These are phyloP conservation scores for Phyllosticta capitalensis DNA, from an alignment of 2,329 filamentous ascomycete species.

Conservation along the genomic window DNA sequence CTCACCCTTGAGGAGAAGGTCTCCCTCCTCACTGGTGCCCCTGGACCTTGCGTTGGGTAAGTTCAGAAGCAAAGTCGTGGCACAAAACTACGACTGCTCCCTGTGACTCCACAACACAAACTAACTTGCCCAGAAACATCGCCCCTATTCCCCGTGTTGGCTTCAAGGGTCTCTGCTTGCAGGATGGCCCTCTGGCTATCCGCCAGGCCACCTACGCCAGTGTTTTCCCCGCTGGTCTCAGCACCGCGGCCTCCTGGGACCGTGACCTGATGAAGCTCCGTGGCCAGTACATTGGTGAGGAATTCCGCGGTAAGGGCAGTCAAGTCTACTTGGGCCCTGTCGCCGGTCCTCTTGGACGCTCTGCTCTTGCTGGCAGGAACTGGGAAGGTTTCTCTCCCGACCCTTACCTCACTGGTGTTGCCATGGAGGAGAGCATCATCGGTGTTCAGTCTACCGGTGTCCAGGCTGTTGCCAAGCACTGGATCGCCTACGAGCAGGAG, in stretches of 20 bases:
- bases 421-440: conserved; percentile 34
- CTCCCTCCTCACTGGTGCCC: conserved; percentile 27
- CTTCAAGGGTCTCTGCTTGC: conserved; percentile 32
- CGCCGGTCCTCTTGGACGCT: conserved; percentile 34
- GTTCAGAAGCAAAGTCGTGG: background rate
- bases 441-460: conserved; percentile 38
- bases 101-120: background rate
- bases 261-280: conserved; percentile 24
- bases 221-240: conserved; percentile 29
- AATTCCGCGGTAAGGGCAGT: conserved; percentile 26
- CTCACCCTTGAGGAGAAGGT: conserved; percentile 32
- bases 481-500: conserved; percentile 61
- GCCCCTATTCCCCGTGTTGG: conserved; percentile 28
- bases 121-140: conserved; percentile 18
- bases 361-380: conserved; percentile 35
- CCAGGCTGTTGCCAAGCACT: conserved; percentile 36
- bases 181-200: conserved; percentile 30
- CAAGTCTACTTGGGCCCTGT: conserved; percentile 37
- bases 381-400: conserved; percentile 43
- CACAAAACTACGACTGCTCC: background rate
- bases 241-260: conserved; percentile 34
- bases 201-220: conserved; percentile 18
- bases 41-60: conserved; percentile 27
- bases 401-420: conserved; percentile 38
- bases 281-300: conserved; percentile 23